Percentiles rank a stretch among this genome's conserved stretches.
phyloP scores from a whole-genome alignment of 2,329 filamentous ascomycete species.

The Epichloe amarillans region DNA sequence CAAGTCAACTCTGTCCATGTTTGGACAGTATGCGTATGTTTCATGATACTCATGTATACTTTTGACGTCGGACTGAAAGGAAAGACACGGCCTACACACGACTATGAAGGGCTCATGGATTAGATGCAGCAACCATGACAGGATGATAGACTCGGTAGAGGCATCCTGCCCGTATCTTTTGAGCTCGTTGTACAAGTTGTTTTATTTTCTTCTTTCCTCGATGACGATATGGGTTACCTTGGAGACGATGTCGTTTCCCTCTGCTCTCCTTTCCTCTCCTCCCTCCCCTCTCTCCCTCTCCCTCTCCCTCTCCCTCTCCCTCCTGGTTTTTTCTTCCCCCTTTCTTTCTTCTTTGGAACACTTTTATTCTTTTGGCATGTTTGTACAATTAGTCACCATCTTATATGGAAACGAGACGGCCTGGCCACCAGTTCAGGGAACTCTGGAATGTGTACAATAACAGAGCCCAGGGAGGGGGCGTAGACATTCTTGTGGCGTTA shows the following conservation, averaged over 20 bases:
- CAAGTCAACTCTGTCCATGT: not conserved
- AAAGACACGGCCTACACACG: not conserved
- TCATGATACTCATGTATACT: not conserved
- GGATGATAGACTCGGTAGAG: not conserved
- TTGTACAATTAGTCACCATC: conserved; percentile 2
- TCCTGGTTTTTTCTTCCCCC: not conserved
- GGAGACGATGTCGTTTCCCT: not conserved
- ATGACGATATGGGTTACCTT: not conserved
- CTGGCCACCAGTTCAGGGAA: not conserved
- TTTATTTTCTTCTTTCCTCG: not conserved
- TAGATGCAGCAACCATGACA: not conserved
- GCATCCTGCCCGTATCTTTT: not conserved
- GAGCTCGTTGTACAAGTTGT: not conserved
- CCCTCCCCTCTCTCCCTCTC: not conserved
- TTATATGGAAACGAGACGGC: not conserved
- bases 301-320: not conserved
- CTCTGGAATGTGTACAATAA: not conserved
- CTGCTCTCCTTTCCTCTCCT: not conserved
- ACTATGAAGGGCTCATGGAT: not conserved
- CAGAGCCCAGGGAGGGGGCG: not conserved
- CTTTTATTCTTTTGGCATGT: conserved; percentile 1
- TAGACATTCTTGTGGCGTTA: conserved; percentile 1
- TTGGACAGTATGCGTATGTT: not conserved
- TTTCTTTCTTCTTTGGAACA: not conserved
- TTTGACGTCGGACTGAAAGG: not conserved